Conservation (phyloP, 176 grass and related monocot genomes). For the Urochloa ruziziensis region DNA sequence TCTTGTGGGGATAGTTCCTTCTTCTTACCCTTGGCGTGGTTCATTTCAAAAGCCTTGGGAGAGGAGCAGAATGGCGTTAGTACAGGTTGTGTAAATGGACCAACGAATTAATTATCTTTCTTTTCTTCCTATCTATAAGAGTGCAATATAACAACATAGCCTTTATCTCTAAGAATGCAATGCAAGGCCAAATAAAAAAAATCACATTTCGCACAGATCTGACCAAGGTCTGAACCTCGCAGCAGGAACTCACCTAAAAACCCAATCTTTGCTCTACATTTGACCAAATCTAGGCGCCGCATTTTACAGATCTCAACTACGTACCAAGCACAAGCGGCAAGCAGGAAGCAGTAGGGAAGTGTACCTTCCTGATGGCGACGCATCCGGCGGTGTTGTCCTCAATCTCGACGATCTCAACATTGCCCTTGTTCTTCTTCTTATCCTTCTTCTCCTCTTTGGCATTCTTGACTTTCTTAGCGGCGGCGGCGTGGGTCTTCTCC, state of each 20-base stretch:
- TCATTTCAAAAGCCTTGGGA: constrained; percentile 54
- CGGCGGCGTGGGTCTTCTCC: background rate
- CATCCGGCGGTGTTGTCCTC: constrained; percentile 36
- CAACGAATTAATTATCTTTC: background rate
- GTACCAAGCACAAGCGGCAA: background rate
- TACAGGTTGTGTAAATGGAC: constrained; percentile 7
- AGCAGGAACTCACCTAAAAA: background rate
- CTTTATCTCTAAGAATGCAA: background rate
- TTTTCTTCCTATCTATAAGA: too few species aligned
- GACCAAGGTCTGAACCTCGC: background rate
- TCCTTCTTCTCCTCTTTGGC: constrained; percentile 15
- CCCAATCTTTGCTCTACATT: background rate
- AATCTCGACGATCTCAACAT: constrained; percentile 31
- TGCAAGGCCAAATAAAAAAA: background rate
- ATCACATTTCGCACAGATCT: background rate
- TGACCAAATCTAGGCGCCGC: background rate
- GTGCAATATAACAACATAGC: too few species aligned
- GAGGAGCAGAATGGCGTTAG: background rate
- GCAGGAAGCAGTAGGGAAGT: too few species aligned
- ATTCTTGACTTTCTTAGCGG: background rate
- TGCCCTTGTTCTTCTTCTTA: background rate
- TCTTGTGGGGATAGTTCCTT: constrained; percentile 72
- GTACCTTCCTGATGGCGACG: constrained; percentile 64
- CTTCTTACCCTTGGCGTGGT: constrained; percentile 58
- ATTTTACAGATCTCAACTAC: background rate